phyloP scores from a whole-genome alignment of 23 red algal genomes.

The Gracilariopsis chorda region DNA sequence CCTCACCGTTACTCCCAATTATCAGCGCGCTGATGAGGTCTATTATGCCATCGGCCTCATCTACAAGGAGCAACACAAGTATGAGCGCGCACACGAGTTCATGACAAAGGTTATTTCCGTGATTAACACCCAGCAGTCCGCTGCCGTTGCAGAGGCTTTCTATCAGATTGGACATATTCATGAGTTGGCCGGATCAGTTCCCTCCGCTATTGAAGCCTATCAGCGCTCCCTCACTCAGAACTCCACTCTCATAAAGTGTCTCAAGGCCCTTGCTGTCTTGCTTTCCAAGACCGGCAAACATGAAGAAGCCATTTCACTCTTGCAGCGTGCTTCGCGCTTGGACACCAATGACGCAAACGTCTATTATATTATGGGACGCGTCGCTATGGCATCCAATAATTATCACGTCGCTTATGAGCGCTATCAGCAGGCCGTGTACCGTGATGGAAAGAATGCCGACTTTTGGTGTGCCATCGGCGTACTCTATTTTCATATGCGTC shows the following conservation, averaged over 20 bases:
- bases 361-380: slow-evolving; percentile 42
- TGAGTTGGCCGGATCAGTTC: slow-evolving; percentile 20
- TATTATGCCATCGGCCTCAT: slow-evolving; percentile 63
- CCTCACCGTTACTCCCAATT: slow-evolving; percentile 37
- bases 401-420: slow-evolving; percentile 69
- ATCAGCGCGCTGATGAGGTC: slow-evolving; percentile 48
- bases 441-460: slow-evolving; percentile 62
- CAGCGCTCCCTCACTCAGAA: slow-evolving; percentile 62
- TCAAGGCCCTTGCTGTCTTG: slow-evolving; percentile 73
- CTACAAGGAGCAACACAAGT: slow-evolving; percentile 59
- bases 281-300: slow-evolving; percentile 18
- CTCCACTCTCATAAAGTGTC: slow-evolving; percentile 58
- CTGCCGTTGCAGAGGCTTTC: slow-evolving; percentile 44
- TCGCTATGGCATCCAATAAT: slow-evolving; percentile 57
- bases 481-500: slow-evolving; percentile 78
- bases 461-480: slow-evolving; percentile 76
- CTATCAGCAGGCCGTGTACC: slow-evolving; percentile 69
- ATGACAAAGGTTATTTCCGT: slow-evolving; percentile 59
- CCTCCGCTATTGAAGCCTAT: slow-evolving; percentile 60
- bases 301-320: slow-evolving; percentile 30
- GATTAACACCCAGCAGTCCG: slow-evolving; percentile 7
- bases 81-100: slow-evolving; percentile 47
- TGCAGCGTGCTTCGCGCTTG: slow-evolving; percentile 62
- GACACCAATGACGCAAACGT: slow-evolving; percentile 31
- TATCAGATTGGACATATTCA: slow-evolving; percentile 82